A percentile compares a stretch with the other conserved stretches of the same genome.
Conservation (phyloP, 2,329 filamentous ascomycete genomes). For the Chaetomium sp. region DNA sequence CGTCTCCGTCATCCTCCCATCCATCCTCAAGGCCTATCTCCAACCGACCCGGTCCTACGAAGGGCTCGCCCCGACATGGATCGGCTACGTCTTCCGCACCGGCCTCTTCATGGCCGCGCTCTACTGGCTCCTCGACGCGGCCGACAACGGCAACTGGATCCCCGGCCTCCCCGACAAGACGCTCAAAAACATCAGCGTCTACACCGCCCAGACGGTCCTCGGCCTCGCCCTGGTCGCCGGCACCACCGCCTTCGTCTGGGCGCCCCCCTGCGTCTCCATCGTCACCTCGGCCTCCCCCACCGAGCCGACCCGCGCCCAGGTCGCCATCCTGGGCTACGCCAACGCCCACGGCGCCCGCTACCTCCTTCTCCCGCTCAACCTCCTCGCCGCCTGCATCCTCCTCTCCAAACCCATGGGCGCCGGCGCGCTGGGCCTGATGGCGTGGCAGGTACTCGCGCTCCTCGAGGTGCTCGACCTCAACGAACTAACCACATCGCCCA, state of each 20-base stretch:
- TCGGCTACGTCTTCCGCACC: slow-evolving; percentile 75
- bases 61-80: slow-evolving; percentile 81
- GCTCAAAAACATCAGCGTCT: slow-evolving; percentile 74
- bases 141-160: slow-evolving; percentile 84
- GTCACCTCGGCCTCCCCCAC: slow-evolving; percentile 51
- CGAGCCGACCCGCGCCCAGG: slow-evolving; percentile 52
- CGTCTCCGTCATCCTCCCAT: slow-evolving; percentile 71
- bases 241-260: slow-evolving; percentile 81
- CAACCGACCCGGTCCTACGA: slow-evolving; percentile 82
- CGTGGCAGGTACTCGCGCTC: slow-evolving; percentile 88
- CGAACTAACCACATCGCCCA: slow-evolving; percentile 64
- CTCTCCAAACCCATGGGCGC: slow-evolving; percentile 94
- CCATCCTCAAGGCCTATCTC: slow-evolving; percentile 78
- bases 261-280: slow-evolving; percentile 81
- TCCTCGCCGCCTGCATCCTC: slow-evolving; percentile 74
- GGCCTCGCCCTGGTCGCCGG: slow-evolving; percentile 81
- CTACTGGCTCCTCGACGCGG: slow-evolving; percentile 89
- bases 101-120: slow-evolving; percentile 74
- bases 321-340: slow-evolving; percentile 86
- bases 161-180: slow-evolving; percentile 57
- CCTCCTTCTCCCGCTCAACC: slow-evolving; percentile 78
- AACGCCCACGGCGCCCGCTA: slow-evolving; percentile 93
- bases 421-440: slow-evolving; percentile 76
- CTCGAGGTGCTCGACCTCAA: slow-evolving; percentile 65
- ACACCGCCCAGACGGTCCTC: slow-evolving; percentile 78